Evolutionary conservation across 129 eudicot genomes (phyloP).

Genomic region (Cynara cardunculus): DNA sequence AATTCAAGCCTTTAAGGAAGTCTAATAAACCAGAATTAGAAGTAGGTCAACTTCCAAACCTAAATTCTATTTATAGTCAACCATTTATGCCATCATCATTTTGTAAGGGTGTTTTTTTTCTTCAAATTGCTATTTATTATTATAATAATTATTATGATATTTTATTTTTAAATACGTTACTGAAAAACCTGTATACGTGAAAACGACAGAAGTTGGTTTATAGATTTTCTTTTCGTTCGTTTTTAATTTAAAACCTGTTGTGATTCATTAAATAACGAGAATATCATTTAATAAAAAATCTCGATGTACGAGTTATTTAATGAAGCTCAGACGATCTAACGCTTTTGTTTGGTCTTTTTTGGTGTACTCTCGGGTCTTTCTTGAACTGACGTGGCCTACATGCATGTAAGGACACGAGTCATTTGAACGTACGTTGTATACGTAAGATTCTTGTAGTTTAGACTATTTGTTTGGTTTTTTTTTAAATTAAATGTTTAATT

Average conservation of each 20-base stretch:
- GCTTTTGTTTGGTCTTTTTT: not conserved
- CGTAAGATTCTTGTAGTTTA: not conserved
- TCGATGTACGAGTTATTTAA: not conserved
- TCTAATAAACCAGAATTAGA: conserved; percentile 19
- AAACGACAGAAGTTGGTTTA: not conserved
- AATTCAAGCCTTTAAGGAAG: not conserved
- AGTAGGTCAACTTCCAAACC: conserved; percentile 37
- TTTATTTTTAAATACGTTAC: not conserved
- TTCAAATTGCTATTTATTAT: not conserved
- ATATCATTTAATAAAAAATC: not conserved
- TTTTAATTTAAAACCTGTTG: not conserved
- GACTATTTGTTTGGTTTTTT: not conserved
- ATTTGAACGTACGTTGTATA: not conserved
- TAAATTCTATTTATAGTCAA: conserved; percentile 21
- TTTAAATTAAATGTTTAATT: no score
- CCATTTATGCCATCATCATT: conserved; percentile 12
- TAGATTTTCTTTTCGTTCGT: not conserved
- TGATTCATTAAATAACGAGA: not conserved
- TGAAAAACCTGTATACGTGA: not conserved
- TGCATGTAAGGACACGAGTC: not conserved
- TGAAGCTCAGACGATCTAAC: not conserved
- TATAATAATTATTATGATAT: not conserved
- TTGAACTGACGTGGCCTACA: not conserved
- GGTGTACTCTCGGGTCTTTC: not conserved
- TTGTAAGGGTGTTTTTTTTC: not conserved